Evolutionary conservation across 139 green algal species (phyloP).

Genomic region (Asterochloris sp.): DNA sequence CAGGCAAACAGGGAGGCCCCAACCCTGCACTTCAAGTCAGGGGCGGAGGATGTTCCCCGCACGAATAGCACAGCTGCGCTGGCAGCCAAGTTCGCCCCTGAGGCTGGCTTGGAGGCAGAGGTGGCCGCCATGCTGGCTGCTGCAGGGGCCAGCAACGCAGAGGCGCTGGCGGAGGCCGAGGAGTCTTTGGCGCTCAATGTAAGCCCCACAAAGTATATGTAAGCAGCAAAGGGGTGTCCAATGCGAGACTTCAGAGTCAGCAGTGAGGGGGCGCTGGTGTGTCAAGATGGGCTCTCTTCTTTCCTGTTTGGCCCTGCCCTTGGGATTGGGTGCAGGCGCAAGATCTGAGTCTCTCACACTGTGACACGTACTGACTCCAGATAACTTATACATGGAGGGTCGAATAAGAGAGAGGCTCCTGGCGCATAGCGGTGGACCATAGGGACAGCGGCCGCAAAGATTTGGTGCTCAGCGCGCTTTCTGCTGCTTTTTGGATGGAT

Average conservation of each 20-base stretch:
- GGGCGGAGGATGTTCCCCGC: slow-evolving; percentile 21
- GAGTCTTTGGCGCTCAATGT: slow-evolving; percentile 10
- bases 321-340: too few species aligned
- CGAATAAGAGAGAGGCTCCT: too few species aligned
- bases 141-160: slow-evolving; percentile 7
- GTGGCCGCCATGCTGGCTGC: slow-evolving; percentile 17
- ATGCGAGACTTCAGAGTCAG: background rate
- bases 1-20: slow-evolving; percentile 87
- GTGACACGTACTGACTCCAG: too few species aligned
- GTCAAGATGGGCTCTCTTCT: too few species aligned
- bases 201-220: background rate
- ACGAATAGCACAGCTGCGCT: slow-evolving; percentile 59
- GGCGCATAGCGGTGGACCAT: too few species aligned
- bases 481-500: too few species aligned
- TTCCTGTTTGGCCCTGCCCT: too few species aligned
- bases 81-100: slow-evolving; percentile 46
- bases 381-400: too few species aligned
- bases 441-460: too few species aligned
- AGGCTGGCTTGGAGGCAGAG: slow-evolving; percentile 15
- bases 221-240: background rate
- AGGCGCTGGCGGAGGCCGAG: slow-evolving; percentile 9
- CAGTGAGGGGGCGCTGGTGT: too few species aligned
- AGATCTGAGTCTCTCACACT: too few species aligned
- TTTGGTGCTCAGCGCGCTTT: too few species aligned
- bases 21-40: slow-evolving; percentile 74